Percentiles rank a stretch among this genome's conserved stretches.
These are phyloP conservation scores for Diaporthe humulicola DNA, from an alignment of 2,329 filamentous ascomycete genomes.

Conservation along the genomic window DNA sequence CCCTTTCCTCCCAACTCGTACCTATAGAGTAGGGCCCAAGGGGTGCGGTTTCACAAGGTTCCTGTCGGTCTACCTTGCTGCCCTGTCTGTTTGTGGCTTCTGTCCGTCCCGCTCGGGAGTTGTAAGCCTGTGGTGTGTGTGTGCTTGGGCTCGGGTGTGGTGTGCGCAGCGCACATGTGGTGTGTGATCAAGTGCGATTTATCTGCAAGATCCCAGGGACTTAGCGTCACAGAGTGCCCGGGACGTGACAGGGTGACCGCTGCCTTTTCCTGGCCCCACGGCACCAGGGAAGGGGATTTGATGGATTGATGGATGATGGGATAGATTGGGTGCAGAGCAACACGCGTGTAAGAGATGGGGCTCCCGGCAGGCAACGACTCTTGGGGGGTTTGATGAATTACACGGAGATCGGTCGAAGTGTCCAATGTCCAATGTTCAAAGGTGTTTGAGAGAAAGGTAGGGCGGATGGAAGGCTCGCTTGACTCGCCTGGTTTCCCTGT, in stretches of 20 bases:
- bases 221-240: slow-evolving; percentile 18
- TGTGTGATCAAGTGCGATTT: slow-evolving; percentile 29
- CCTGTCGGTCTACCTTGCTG: background rate
- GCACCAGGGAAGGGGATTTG: background rate
- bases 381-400: background rate
- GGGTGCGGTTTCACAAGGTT: slow-evolving; percentile 15
- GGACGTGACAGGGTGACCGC: slow-evolving; percentile 26
- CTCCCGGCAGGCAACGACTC: slow-evolving; percentile 15
- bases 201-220: slow-evolving; percentile 28
- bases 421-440: background rate
- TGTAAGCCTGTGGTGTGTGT: background rate
- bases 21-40: background rate
- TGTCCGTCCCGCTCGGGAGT: slow-evolving; percentile 28
- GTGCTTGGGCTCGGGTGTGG: background rate
- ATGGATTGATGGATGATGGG: background rate
- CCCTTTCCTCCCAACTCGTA: background rate
- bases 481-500: slow-evolving; percentile 27
- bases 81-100: slow-evolving; percentile 15
- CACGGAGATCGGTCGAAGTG: slow-evolving; percentile 2
- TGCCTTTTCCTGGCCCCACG: background rate
- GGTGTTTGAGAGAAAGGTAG: slow-evolving; percentile 1
- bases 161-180: background rate
- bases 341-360: slow-evolving; percentile 3
- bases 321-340: background rate
- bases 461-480: slow-evolving; percentile 25